A percentile compares a stretch with the other conserved stretches of the same genome.
phyloP scores from a whole-genome alignment of 345 rosid genomes.

The Eucalyptus sp. region DNA sequence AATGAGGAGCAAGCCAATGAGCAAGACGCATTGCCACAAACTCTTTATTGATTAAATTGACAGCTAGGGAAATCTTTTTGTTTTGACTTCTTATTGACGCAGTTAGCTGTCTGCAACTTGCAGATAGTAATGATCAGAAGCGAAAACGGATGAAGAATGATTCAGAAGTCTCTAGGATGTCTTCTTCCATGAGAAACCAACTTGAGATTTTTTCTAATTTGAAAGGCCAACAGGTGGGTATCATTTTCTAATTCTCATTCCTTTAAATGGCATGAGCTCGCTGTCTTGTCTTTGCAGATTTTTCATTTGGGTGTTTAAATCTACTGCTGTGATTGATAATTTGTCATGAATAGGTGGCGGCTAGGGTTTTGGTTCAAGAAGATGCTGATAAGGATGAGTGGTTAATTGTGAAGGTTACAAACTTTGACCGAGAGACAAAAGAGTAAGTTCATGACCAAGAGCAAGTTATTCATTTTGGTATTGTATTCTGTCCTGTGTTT shows the following conservation, averaged over 20 bases:
- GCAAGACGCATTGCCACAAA: background rate
- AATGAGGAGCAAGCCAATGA: background rate
- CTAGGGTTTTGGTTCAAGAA: slow-evolving; percentile 68
- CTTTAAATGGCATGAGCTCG: background rate
- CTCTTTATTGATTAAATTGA: background rate
- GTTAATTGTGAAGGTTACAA: slow-evolving; percentile 86
- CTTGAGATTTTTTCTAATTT: slow-evolving; percentile 59
- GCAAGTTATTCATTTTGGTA: background rate
- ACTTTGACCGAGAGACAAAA: slow-evolving; percentile 80
- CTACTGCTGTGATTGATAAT: background rate
- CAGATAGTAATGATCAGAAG: slow-evolving; percentile 75
- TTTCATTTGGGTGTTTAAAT: background rate
- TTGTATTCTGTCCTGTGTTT: background rate
- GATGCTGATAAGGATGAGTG: slow-evolving; percentile 89
- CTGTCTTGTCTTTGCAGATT: background rate
- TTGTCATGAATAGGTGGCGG: slow-evolving; percentile 59
- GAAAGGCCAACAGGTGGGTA: slow-evolving; percentile 80
- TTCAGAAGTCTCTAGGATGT: slow-evolving; percentile 52
- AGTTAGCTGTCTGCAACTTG: slow-evolving; percentile 24
- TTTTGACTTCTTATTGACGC: background rate
- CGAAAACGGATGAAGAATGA: slow-evolving; percentile 67
- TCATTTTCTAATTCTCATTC: background rate
- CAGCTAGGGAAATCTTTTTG: background rate
- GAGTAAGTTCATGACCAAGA: slow-evolving; percentile 45
- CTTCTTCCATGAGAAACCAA: slow-evolving; percentile 59